Evolutionary conservation across 2,329 filamentous ascomycete genomes (phyloP).

Genomic region (Penicillium sp.): DNA sequence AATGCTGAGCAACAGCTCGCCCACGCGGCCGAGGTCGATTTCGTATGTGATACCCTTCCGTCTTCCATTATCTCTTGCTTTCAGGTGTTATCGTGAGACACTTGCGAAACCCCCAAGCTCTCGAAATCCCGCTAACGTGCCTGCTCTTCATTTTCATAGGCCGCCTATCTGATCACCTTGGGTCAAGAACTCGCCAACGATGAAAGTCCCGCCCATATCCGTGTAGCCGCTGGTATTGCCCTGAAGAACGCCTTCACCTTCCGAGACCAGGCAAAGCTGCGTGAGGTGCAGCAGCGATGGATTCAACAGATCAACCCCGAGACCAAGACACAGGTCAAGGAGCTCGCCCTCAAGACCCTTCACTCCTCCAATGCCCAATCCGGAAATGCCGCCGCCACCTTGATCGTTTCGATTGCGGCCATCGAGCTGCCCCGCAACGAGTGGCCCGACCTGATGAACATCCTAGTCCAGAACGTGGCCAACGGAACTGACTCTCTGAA

Average conservation of each 20-base stretch:
- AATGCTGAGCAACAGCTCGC: conserved; percentile 92
- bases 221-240: conserved; percentile 92
- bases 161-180: conserved; percentile 89
- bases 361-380: conserved; percentile 78
- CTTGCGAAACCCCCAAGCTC: conserved; percentile 1
- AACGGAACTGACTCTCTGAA: conserved; percentile 85
- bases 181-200: conserved; percentile 95
- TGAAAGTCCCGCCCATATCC: conserved; percentile 77
- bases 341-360: conserved; percentile 85
- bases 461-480: conserved; percentile 89
- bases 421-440: conserved; percentile 93
- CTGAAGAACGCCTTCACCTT: conserved; percentile 98
- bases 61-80: conserved; percentile 24
- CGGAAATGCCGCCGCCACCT: conserved; percentile 87
- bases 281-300: conserved; percentile 94
- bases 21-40: conserved; percentile 92
- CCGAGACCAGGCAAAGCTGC: conserved; percentile 83
- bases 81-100: conserved; percentile 21
- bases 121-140: conserved; percentile 28
- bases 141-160: conserved; percentile 57
- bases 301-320: conserved; percentile 77
- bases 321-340: conserved; percentile 87
- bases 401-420: conserved; percentile 90
- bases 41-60: conserved; percentile 66
- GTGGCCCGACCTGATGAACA: conserved; percentile 90